Evolutionary conservation across 805 yeast genomes (phyloP).

Genomic region (Hemisphaericaspora nanyangensis): DNA sequence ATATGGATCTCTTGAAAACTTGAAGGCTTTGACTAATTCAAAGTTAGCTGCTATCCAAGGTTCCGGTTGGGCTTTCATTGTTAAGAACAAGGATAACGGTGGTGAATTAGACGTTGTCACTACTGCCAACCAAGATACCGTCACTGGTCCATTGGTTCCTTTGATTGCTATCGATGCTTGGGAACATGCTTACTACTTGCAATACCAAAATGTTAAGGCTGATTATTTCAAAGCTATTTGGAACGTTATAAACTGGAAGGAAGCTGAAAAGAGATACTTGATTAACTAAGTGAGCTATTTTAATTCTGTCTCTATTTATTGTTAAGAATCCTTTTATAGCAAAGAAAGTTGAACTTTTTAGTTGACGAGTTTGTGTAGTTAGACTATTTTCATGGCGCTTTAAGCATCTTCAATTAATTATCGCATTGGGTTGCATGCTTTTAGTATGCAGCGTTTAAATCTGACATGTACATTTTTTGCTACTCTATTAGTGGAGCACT

Average conservation of each 20-base stretch:
- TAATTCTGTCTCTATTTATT: too few species aligned
- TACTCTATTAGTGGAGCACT: too few species aligned
- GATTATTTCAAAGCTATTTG: constrained; percentile 49
- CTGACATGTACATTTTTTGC: too few species aligned
- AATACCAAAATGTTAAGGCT: constrained; percentile 48
- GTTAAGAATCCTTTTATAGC: too few species aligned
- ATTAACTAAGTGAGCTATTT: not conserved
- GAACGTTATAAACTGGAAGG: constrained; percentile 49
- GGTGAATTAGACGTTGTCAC: constrained; percentile 41
- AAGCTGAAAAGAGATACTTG: constrained; percentile 43
- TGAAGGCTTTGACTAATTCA: constrained; percentile 37
- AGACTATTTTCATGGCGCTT: too few species aligned
- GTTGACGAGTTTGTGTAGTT: too few species aligned
- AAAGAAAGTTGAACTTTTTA: too few species aligned
- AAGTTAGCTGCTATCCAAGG: constrained; percentile 50
- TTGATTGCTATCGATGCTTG: constrained; percentile 51
- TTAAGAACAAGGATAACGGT: constrained; percentile 43
- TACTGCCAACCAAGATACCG: constrained; percentile 48
- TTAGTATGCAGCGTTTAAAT: too few species aligned
- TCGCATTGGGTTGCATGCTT: too few species aligned
- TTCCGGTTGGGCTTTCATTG: constrained; percentile 52
- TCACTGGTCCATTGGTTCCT: constrained; percentile 39
- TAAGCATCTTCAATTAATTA: too few species aligned
- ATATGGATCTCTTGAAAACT: constrained; percentile 43
- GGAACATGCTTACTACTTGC: constrained; percentile 54